phyloP scores from a whole-genome alignment of 2,329 filamentous ascomycete species.

The Fusarium chlamydosporum region DNA sequence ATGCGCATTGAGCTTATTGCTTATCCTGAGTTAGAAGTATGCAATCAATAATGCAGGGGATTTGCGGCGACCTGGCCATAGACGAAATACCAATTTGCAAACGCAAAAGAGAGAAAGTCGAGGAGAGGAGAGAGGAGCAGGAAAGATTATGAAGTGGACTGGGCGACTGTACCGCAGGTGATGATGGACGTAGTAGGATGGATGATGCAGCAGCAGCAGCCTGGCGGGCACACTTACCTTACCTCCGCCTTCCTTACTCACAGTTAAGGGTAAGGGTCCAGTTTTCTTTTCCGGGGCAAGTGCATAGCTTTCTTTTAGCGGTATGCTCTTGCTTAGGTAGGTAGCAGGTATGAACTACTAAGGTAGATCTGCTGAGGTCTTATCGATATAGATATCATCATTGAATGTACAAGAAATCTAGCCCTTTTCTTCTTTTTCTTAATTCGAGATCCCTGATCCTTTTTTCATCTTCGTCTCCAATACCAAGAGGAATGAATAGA shows the following conservation, averaged over 20 bases:
- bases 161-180: constrained; percentile 18
- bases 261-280: constrained; percentile 31
- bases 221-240: constrained; percentile 36
- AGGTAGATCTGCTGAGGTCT: no score
- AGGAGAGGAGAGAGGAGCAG: constrained; percentile 36
- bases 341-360: no score
- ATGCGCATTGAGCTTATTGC: constrained; percentile 41
- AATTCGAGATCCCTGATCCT: no score
- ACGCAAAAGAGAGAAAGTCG: constrained; percentile 28
- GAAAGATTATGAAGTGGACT: constrained; percentile 41
- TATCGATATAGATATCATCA: no score
- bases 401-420: no score
- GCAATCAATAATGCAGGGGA: constrained; percentile 9
- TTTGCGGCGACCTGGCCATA: constrained; percentile 18
- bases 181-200: constrained; percentile 27
- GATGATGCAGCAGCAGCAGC: constrained; percentile 53
- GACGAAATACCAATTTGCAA: constrained; percentile 12
- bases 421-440: no score
- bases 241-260: constrained; percentile 3
- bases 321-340: no score
- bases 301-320: not conserved
- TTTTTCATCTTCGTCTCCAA: no score
- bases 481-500: no score
- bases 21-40: constrained; percentile 13
- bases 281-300: constrained; percentile 41